Percentiles rank a stretch among this genome's conserved stretches.
These are phyloP conservation scores for Tylopilus felleus DNA, from an alignment of 768 basidiomycete genomes.

Conservation along the genomic window DNA sequence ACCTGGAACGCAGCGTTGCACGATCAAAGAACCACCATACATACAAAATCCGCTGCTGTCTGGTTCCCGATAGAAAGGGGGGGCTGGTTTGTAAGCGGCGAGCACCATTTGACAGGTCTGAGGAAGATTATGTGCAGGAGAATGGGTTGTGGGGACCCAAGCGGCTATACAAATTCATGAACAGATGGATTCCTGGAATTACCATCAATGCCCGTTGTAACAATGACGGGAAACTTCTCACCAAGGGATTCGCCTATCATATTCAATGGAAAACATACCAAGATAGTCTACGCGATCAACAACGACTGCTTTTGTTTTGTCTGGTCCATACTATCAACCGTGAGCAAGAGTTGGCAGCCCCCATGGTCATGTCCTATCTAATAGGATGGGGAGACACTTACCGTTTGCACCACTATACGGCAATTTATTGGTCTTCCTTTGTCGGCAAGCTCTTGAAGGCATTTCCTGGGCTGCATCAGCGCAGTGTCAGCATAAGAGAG, in stretches of 20 bases:
- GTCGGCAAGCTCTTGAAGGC: neutral
- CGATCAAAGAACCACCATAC: neutral
- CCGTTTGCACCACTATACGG: slow-evolving; percentile 35
- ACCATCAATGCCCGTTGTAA: slow-evolving; percentile 32
- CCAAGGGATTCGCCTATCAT: slow-evolving; percentile 34
- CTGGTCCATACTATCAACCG: slow-evolving; percentile 32
- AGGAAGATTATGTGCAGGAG: neutral
- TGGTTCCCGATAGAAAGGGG: neutral
- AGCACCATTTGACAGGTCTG: slow-evolving; percentile 1
- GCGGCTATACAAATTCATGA: neutral
- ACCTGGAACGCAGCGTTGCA: neutral
- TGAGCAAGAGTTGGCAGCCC: slow-evolving; percentile 37
- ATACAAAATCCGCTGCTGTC: neutral
- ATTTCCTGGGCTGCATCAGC: too few relatives aligned
- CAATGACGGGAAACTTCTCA: slow-evolving; percentile 41
- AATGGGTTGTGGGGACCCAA: neutral
- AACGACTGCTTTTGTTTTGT: slow-evolving; percentile 31
- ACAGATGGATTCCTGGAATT: slow-evolving; percentile 26
- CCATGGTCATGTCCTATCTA: slow-evolving; percentile 39
- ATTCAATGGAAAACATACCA: slow-evolving; percentile 2
- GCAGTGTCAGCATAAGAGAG: too few relatives aligned
- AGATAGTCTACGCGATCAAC: slow-evolving; percentile 20
- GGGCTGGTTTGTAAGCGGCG: neutral
- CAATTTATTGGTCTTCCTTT: slow-evolving; percentile 35
- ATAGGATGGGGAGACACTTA: slow-evolving; percentile 44